Base-by-base conservation (phyloP, 108 stramenopile genomes). In the Parietichytrium sp. region DNA sequence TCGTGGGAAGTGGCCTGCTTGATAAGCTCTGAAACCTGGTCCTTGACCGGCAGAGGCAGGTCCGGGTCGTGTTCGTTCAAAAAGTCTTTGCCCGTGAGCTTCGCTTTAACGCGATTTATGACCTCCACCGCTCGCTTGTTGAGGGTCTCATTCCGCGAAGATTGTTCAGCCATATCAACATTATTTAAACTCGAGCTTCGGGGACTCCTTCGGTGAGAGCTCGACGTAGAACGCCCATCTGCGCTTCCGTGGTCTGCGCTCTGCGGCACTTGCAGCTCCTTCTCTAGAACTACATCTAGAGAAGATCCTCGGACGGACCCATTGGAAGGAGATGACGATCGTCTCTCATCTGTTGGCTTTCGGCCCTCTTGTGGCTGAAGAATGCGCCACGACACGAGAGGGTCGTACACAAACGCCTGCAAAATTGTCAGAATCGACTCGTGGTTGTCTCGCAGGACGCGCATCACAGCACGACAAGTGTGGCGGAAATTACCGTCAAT, bases 391-490 rank as follows among this genome's bases (percentile, higher is more conserved):
- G 96, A 95, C 54, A 99, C 97, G 3, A 99, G 89, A 26, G 99
- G 99, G 88, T 99, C 99, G 83, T 99, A 94, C 27, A 99, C 95
- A 86, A 99, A 99, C 49, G 99, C 98, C 86, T 98, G 97, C 27
- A 99, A 89, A 96, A 98, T 97, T 13, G 97, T 93, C 20, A 97
- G 93, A 47, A 99, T 85, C n/a, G 94, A 95, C 83, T 98, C 98
- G 47, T 94, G 84, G 84, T 95, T 97, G 72, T 95, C 95, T 47
- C 97, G 89, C 81, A 99, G 84, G 8, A 98, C 96, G n/a, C 85
- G 72, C 98, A 98, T 98, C 26, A 96, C 96, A 29, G 92, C 86
- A 84, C 98, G 98, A 72, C 96, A 96, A 18, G 98, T 98, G 79
- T 90, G 92, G 6, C 97, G 88, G 84, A 95, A 99, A 77, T 93